Base-by-base conservation (phyloP, 2,329 filamentous ascomycete species). In the Trichophaea hybrida region DNA sequence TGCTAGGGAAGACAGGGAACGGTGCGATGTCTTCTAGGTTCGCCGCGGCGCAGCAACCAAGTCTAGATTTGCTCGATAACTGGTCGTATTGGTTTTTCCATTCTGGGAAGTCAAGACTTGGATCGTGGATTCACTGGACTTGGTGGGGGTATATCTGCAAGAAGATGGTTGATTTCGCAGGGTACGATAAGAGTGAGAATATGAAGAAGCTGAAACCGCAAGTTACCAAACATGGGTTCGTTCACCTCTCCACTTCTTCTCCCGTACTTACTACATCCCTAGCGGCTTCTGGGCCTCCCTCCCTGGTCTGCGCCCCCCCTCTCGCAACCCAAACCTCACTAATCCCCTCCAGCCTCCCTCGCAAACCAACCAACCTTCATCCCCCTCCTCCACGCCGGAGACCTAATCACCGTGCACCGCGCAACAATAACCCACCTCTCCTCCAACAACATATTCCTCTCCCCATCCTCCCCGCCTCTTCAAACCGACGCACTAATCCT, bases 101-200 rank as follows among this genome's bases (percentile, higher is more conserved):
- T 82, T 83, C 0, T 68, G 85, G n/a, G 83, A 82, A 69, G 77
- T 77, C 60, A 81, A 80, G 77, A 72, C 87, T 0, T 84, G 88
- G 70, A 80, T 83, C 66, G 75, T 88, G 4, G 77, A 84, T 3
- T 78, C 79, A 35, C 84, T 80, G 0, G 80, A 90, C 71, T 83
- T 79, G 55, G 85, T 86, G 0, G 89, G 85, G 68, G 77, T 8
- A 73, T 80, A 13, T 76, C 76, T 66, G 72, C 77, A 56, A 55
- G 24, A 34, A 38, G 1, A 32, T 64, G 33, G 40, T n/a, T 12
- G 24, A 46, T 13, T 46, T 13, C 13, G 40, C 7, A 13, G 40
- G 40, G 40, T 53, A 53, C 37, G 50, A 53, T n/a, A 53, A 53
- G 50, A 53, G 50, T 32, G 50, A 53, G 50, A 53, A 53, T 53